Conservation (phyloP, 257 asterid species). For the Capsicum rhomboideum region DNA sequence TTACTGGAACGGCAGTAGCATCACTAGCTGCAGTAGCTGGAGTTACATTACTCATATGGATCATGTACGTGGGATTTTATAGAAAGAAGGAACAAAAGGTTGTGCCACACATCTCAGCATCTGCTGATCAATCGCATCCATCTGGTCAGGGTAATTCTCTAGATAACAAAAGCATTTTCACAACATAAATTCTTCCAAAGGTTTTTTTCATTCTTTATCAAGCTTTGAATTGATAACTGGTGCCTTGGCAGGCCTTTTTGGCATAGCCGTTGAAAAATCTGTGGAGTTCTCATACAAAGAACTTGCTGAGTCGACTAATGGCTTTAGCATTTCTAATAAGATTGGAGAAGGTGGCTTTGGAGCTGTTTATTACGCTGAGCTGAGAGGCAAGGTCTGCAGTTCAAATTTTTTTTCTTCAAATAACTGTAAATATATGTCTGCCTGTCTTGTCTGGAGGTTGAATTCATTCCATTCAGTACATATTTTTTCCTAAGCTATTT, state of each 20-base stretch:
- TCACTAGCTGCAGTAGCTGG: conserved; percentile 28
- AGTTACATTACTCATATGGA: conserved; percentile 32
- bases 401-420: background rate
- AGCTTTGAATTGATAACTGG: background rate
- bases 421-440: background rate
- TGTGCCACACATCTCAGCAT: conserved; percentile 23
- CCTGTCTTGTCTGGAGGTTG: background rate
- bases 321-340: conserved; percentile 78
- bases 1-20: conserved; percentile 49
- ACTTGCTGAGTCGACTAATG: conserved; percentile 66
- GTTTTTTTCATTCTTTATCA: background rate
- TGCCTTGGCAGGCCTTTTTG: conserved; percentile 36
- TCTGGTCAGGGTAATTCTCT: conserved; percentile 15
- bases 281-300: conserved; percentile 84
- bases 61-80: conserved; percentile 28
- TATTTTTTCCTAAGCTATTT: too few species aligned
- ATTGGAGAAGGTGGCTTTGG: conserved; percentile 96
- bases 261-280: conserved; percentile 75
- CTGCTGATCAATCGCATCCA: conserved; percentile 37
- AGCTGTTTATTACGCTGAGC: conserved; percentile 88
- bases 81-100: conserved; percentile 41
- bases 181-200: background rate
- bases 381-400: conserved; percentile 82
- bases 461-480: background rate
- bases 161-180: background rate